Evolutionary conservation across 2,329 filamentous ascomycete genomes (phyloP).

Genomic region (Colletotrichum tofieldiae): DNA sequence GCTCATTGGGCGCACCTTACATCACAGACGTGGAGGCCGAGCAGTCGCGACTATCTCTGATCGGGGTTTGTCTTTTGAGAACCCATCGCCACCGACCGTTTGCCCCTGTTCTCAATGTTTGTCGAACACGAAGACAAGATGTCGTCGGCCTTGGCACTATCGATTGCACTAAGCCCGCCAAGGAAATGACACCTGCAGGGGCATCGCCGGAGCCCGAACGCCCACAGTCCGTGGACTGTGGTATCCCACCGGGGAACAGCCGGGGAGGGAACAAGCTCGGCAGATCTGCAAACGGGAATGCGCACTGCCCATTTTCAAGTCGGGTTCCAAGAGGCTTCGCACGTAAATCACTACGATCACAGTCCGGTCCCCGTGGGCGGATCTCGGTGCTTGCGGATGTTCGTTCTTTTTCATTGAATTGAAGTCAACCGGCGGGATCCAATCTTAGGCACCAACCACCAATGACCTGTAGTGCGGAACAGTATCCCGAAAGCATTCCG

Average conservation of each 20-base stretch:
- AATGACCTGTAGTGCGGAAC: too few species aligned
- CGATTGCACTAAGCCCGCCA: constrained; percentile 3
- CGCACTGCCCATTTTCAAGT: background rate
- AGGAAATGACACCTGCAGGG: constrained; percentile 16
- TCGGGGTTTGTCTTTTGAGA: background rate
- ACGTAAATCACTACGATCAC: too few species aligned
- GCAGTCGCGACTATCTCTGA: background rate
- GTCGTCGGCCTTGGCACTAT: background rate
- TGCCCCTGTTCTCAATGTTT: background rate
- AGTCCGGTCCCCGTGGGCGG: too few species aligned
- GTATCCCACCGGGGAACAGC: background rate
- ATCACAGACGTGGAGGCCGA: background rate
- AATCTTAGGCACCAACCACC: too few species aligned
- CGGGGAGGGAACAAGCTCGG: background rate
- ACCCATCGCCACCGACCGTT: background rate
- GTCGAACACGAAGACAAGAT: too few species aligned
- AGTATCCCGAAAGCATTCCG: too few species aligned
- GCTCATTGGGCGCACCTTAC: background rate
- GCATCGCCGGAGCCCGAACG: constrained; percentile 8
- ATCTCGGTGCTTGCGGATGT: too few species aligned
- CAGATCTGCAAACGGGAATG: constrained; percentile 2
- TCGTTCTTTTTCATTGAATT: too few species aligned
- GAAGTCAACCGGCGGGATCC: too few species aligned
- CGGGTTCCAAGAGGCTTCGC: background rate
- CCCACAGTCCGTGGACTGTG: constrained; percentile 4